Evolutionary conservation across 768 basidiomycete genomes (phyloP).

Genomic region (Termitomyces sp.): DNA sequence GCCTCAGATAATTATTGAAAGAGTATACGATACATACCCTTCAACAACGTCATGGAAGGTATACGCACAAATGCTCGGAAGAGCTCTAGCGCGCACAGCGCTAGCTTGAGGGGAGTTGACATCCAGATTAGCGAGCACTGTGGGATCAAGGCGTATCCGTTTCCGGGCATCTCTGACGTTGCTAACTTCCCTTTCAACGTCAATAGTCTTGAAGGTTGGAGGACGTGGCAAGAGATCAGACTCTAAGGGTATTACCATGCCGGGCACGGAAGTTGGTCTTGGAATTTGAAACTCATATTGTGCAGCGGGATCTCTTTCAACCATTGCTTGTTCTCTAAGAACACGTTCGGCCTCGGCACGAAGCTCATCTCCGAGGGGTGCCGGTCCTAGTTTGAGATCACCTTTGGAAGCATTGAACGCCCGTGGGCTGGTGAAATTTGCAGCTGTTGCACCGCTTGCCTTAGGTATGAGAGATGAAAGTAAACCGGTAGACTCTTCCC

Average conservation of each 20-base stretch:
- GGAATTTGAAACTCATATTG: slow-evolving; percentile 60
- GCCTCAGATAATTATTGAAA: neutral
- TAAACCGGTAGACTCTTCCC: slow-evolving; percentile 86
- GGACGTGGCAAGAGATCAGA: slow-evolving; percentile 79
- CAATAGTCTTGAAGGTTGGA: slow-evolving; percentile 73
- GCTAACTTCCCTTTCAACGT: slow-evolving; percentile 89
- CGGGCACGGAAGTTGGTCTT: slow-evolving; percentile 44
- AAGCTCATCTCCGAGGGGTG: slow-evolving; percentile 75
- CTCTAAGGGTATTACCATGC: slow-evolving; percentile 58
- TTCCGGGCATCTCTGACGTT: slow-evolving; percentile 86
- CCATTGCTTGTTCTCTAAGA: slow-evolving; percentile 75
- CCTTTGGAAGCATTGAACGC: slow-evolving; percentile 75
- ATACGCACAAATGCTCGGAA: slow-evolving; percentile 94
- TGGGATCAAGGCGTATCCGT: slow-evolving; percentile 86
- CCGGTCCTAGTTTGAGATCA: slow-evolving; percentile 80
- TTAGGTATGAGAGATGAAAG: slow-evolving; percentile 74
- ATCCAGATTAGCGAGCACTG: slow-evolving; percentile 52
- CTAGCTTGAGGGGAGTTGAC: slow-evolving; percentile 52
- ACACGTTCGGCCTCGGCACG: slow-evolving; percentile 75
- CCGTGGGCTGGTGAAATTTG: slow-evolving; percentile 49
- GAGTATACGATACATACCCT: slow-evolving; percentile 50
- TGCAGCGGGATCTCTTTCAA: slow-evolving; percentile 62
- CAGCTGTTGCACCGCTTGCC: slow-evolving; percentile 41
- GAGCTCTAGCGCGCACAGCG: slow-evolving; percentile 52
- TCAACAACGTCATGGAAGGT: slow-evolving; percentile 95